Evolutionary conservation across 2,329 filamentous ascomycete species (phyloP), one percentile per base, ranked within the genome.

Genomic region (Fusarium scirpi): DNA sequence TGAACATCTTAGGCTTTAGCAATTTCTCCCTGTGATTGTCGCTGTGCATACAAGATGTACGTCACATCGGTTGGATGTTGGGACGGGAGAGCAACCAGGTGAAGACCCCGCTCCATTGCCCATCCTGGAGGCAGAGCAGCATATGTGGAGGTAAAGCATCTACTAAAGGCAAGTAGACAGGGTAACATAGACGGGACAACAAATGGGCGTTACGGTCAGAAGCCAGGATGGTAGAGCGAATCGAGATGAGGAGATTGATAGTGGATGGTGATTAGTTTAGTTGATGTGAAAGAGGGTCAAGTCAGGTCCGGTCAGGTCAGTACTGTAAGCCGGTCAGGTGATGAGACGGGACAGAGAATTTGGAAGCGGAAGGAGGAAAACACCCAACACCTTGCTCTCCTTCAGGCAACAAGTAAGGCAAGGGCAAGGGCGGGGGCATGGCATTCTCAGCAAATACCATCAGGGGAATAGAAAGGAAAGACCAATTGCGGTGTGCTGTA

Each of bases 371-470:
- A 24, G 45, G 22, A 29, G 40, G 22, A 20, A 40, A 25, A n/a
- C 18, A 15, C 27, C 20, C 24, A 52, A 34, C 32, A 41, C 18
- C 24, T 38, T 38, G 34, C 18, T 38, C 18, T 41, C 16, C 32
- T 40, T 25, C 24, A 52, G 25, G 13, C 32, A 27, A 16, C 18
- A 38, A 20, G 18, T n/a, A 38, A 40, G 48, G 48, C 30, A 30
- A 18, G n/a, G 20, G 24, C 15, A 20, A 48, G 49, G 44, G 53
- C 24, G 62, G 49, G 58, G 51, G n/a, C 48, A 70, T 70, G 67
- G 58, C 48, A 70, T 64, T 70, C 38, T 52, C 27, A 45, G 52
- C 38, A 67, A 67, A 70, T 70, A 38, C 67, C 62, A 70, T 70
- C 38, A 46, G 46, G 46, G 38, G 43, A 48, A 57, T 8, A 40